phyloP scores from a whole-genome alignment of 495 filamentous ascomycete genomes.

The Penicillium herquei region DNA sequence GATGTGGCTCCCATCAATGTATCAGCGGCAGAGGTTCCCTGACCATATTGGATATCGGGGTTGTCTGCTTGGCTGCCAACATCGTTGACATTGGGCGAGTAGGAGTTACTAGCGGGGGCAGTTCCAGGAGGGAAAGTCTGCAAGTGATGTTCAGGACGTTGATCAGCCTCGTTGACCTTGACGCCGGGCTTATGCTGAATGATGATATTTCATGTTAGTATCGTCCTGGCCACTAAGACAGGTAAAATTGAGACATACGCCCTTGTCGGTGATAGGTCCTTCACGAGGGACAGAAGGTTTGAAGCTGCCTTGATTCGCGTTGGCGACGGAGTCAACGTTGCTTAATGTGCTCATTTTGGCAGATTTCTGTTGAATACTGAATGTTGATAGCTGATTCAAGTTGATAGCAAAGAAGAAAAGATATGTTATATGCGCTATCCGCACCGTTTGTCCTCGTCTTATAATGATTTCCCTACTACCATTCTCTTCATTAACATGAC shows the following conservation, averaged over 20 bases:
- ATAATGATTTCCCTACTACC: no score
- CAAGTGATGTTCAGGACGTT: constrained; percentile 60
- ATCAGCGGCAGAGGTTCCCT: constrained; percentile 48
- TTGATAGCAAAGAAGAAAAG: no score
- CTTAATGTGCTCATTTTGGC: constrained; percentile 50
- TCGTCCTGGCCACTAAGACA: background rate
- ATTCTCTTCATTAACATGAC: background rate
- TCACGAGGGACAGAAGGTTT: constrained; percentile 43
- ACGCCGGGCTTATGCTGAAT: constrained; percentile 65
- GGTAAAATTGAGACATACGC: constrained; percentile 42
- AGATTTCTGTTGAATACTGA: background rate
- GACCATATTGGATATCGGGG: constrained; percentile 32
- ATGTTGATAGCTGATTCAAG: no score
- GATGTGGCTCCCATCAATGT: constrained; percentile 65
- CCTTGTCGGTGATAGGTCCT: constrained; percentile 50
- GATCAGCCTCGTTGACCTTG: constrained; percentile 56
- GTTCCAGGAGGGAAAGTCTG: constrained; percentile 61
- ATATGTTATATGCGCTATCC: no score
- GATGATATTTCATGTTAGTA: constrained; percentile 7
- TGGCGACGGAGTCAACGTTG: constrained; percentile 53
- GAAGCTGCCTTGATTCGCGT: constrained; percentile 32
- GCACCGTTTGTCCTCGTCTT: no score
- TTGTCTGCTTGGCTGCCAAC: constrained; percentile 48
- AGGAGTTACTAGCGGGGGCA: constrained; percentile 62
- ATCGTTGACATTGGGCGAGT: constrained; percentile 53